Conservation (phyloP, 2,329 filamentous ascomycete genomes). For the Fusarium acutatum region DNA sequence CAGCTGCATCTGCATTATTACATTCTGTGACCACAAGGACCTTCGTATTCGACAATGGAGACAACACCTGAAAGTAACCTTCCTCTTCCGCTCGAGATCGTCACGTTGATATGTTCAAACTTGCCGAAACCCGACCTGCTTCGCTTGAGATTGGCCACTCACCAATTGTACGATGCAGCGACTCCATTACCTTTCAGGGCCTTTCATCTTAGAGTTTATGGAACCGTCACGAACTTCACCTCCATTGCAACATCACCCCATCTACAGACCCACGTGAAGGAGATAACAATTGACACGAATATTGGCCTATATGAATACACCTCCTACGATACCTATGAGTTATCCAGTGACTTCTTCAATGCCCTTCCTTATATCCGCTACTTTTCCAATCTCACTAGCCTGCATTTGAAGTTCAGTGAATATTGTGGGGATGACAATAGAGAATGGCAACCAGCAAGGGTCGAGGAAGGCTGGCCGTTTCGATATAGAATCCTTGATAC, state of each 20-base stretch:
- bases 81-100: not conserved
- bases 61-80: not conserved
- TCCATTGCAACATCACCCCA: not conserved
- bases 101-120: not conserved
- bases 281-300: not conserved
- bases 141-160: not conserved
- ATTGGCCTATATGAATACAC: not conserved
- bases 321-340: not conserved
- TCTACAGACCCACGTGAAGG: rapidly evolving
- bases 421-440: not conserved
- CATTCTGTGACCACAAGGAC: not conserved
- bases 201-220: not conserved
- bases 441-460: rapidly evolving
- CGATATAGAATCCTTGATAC: not conserved
- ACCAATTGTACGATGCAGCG: rapidly evolving
- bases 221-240: not conserved
- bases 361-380: not conserved
- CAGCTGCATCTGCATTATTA: not conserved
- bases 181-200: not conserved
- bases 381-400: rapidly evolving
- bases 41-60: not conserved
- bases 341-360: not conserved
- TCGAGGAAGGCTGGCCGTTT: not conserved
- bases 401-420: not conserved
- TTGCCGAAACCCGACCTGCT: not conserved